phyloP scores from a whole-genome alignment of 208 protist genomes.

The Acanthamoeba lenticulata region DNA sequence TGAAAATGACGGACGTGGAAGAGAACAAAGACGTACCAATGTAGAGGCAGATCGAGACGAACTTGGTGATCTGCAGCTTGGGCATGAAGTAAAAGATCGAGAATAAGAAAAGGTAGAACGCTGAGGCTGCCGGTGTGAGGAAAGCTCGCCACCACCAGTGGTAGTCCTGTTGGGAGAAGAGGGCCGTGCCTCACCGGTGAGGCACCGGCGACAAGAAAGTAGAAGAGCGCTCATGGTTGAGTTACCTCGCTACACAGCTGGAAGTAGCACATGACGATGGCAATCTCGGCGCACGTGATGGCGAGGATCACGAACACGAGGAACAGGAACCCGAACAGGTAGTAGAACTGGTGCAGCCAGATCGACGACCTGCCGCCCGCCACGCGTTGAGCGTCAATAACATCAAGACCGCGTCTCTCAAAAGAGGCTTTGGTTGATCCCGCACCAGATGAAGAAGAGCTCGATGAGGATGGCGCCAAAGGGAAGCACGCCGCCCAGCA shows the following conservation, averaged over 20 bases:
- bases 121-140: conserved; percentile 90
- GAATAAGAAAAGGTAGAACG: conserved; percentile 95
- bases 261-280: conserved; percentile 98
- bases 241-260: conserved; percentile 93
- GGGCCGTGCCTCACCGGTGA: background rate
- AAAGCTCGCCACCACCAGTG: conserved; percentile 98
- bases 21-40: conserved; percentile 61
- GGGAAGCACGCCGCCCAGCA: conserved; percentile 95
- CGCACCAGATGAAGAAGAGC: conserved; percentile 97
- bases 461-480: conserved; percentile 98
- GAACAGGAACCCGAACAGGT: conserved; percentile 98
- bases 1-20: conserved; percentile 74
- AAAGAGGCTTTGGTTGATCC: background rate
- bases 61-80: conserved; percentile 84
- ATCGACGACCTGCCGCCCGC: conserved; percentile 88
- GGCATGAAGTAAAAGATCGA: conserved; percentile 92
- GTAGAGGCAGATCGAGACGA: conserved; percentile 78
- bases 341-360: conserved; percentile 97
- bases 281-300: conserved; percentile 95
- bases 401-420: too few relatives aligned
- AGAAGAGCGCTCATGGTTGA: background rate
- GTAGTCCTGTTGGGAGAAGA: conserved; percentile 91
- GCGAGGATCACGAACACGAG: conserved; percentile 96
- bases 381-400: too few relatives aligned
- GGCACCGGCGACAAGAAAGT: background rate